phyloP scores from a whole-genome alignment of 2,329 filamentous ascomycete species.

The Lasiodiplodia sp. region DNA sequence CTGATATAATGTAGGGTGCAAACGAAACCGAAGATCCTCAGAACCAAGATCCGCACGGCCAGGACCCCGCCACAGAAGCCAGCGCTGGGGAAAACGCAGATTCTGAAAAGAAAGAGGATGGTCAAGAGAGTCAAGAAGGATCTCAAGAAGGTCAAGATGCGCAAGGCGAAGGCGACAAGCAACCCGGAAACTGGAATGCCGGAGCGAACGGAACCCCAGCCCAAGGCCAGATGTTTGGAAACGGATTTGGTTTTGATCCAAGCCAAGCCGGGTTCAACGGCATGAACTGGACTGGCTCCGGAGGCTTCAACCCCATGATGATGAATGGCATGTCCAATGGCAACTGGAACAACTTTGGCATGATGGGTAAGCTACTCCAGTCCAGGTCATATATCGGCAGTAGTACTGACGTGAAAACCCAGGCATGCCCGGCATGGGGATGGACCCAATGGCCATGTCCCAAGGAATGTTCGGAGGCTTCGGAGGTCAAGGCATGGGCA shows the following conservation, averaged over 20 bases:
- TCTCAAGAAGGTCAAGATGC: slow-evolving; percentile 27
- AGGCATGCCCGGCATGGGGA: slow-evolving; percentile 82
- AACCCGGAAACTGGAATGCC: slow-evolving; percentile 35
- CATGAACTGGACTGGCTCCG: slow-evolving; percentile 66
- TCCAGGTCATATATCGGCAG: slow-evolving; percentile 35
- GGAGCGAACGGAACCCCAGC: slow-evolving; percentile 35
- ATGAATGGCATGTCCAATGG: slow-evolving; percentile 53
- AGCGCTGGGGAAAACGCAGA: slow-evolving; percentile 20
- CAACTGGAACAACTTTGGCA: slow-evolving; percentile 82
- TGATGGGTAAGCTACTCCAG: slow-evolving; percentile 78
- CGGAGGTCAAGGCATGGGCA: slow-evolving; percentile 77
- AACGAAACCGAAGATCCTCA: background rate
- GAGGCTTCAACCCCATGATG: slow-evolving; percentile 77
- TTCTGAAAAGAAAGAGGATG: slow-evolving; percentile 33
- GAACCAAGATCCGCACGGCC: background rate
- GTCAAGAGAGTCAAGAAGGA: slow-evolving; percentile 32
- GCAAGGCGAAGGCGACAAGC: slow-evolving; percentile 32
- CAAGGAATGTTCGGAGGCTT: slow-evolving; percentile 82
- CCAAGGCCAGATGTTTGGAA: slow-evolving; percentile 40
- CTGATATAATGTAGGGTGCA: background rate
- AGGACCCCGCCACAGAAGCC: slow-evolving; percentile 16
- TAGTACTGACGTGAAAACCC: slow-evolving; percentile 36
- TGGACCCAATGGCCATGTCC: slow-evolving; percentile 81
- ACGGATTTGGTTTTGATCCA: slow-evolving; percentile 54
- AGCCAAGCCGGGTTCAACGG: slow-evolving; percentile 59